Conservation (phyloP, 176 grass and related monocot genomes). For the Aegilops sharonensis region DNA sequence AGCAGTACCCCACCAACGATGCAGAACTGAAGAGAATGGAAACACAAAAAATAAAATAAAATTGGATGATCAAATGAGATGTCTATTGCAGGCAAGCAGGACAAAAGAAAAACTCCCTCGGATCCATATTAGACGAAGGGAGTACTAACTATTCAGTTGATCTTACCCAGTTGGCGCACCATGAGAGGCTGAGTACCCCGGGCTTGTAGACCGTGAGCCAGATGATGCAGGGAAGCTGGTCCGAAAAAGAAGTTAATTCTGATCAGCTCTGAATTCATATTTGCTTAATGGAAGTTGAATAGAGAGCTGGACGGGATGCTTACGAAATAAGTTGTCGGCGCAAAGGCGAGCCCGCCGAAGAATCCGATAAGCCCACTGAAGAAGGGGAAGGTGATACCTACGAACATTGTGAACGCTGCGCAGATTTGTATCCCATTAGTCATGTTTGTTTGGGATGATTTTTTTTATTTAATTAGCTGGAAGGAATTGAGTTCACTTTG, state of each 20-base stretch:
- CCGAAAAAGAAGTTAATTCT: background rate
- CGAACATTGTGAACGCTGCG: slow-evolving; percentile 85
- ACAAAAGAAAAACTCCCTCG: too few species aligned
- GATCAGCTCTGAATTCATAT: background rate
- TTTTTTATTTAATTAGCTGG: background rate
- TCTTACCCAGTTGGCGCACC: slow-evolving; percentile 82
- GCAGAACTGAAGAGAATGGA: background rate
- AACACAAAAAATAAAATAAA: too few species aligned
- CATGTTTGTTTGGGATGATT: background rate
- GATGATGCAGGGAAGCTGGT: slow-evolving; percentile 79
- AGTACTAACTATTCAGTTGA: background rate
- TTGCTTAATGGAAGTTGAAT: background rate
- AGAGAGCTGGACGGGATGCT: background rate
- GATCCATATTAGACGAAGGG: too few species aligned
- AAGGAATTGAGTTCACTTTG: background rate
- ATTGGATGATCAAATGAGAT: too few species aligned
- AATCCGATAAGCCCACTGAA: slow-evolving; percentile 73
- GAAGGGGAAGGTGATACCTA: slow-evolving; percentile 86
- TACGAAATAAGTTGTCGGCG: slow-evolving; percentile 83
- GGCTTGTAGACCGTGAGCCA: slow-evolving; percentile 84
- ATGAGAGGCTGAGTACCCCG: slow-evolving; percentile 57
- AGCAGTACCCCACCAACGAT: background rate
- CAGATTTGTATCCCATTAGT: slow-evolving; percentile 1
- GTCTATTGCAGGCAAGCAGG: too few species aligned
- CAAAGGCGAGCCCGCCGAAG: slow-evolving; percentile 79